Evolutionary conservation across 176 grass and related monocot species (phyloP).

Genomic region (Musa acuminata): DNA sequence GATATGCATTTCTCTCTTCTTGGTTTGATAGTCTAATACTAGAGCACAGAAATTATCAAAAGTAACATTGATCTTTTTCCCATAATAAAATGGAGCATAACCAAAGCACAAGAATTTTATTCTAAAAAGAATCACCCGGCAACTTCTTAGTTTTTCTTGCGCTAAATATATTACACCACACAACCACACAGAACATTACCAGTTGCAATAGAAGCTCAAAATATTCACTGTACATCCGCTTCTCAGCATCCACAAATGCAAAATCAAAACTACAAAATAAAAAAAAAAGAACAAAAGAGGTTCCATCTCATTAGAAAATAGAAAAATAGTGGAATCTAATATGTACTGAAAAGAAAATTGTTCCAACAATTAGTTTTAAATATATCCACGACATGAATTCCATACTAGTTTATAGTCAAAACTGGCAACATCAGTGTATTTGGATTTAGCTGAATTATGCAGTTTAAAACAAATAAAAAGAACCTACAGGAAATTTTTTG

Average conservation of each 20-base stretch:
- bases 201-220: slow-evolving; percentile 80
- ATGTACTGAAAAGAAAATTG: no score
- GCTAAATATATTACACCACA: neutral
- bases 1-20: no score
- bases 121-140: neutral
- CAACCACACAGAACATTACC: slow-evolving; percentile 36
- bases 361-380: no score
- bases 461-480: slow-evolving; percentile 6
- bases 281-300: slow-evolving; percentile 20
- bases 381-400: neutral
- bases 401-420: neutral
- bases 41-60: no score
- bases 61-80: no score
- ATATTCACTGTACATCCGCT: slow-evolving; percentile 74
- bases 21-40: no score
- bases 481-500: neutral
- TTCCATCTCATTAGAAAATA: neutral
- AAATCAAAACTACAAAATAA: slow-evolving; percentile 68
- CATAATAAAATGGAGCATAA: no score
- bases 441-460: neutral
- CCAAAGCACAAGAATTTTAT: neutral
- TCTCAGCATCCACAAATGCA: slow-evolving; percentile 97
- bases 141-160: neutral
- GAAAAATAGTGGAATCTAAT: no score
- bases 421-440: neutral